phyloP scores from a whole-genome alignment of 2,329 filamentous ascomycete species.

The Aphanoascus verrucosus region DNA sequence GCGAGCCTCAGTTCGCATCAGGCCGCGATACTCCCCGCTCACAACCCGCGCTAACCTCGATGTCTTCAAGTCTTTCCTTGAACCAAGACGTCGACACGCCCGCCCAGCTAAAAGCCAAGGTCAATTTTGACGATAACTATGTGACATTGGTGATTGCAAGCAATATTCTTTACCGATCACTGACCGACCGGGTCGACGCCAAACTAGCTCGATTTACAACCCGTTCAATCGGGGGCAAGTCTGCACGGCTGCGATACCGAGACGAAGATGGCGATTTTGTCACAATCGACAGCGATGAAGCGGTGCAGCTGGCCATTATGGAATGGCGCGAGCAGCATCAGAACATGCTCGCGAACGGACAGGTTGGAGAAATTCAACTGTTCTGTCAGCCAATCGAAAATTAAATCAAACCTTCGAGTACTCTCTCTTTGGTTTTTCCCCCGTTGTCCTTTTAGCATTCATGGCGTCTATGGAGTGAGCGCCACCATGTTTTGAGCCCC shows the following conservation, averaged over 20 bases:
- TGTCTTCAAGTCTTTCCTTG: conserved; percentile 23
- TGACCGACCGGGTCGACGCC: conserved; percentile 91
- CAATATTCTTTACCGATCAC: conserved; percentile 85
- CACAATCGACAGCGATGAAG: conserved; percentile 88
- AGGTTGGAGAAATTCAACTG: conserved; percentile 81
- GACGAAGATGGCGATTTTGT: conserved; percentile 91
- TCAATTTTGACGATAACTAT: conserved; percentile 84
- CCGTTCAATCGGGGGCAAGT: conserved; percentile 70
- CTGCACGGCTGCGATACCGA: conserved; percentile 76
- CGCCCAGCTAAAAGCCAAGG: conserved; percentile 89
- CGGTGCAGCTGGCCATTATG: conserved; percentile 89
- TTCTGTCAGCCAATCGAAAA: conserved; percentile 54
- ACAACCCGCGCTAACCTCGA: conserved; percentile 18
- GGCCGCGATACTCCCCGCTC: conserved; percentile 19
- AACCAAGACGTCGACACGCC: conserved; percentile 36
- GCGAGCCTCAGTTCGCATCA: conserved; percentile 28
- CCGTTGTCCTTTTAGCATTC: background rate
- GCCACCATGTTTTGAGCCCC: background rate
- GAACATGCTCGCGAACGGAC: conserved; percentile 50
- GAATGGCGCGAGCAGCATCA: conserved; percentile 76
- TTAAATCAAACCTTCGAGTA: background rate
- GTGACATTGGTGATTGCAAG: conserved; percentile 92
- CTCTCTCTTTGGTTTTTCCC: background rate
- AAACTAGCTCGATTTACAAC: conserved; percentile 81
- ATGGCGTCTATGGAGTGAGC: conserved; percentile 5